Evolutionary conservation across 371 early-diverging fungal genomes (phyloP).

Genomic region (Mortierella sp.): DNA sequence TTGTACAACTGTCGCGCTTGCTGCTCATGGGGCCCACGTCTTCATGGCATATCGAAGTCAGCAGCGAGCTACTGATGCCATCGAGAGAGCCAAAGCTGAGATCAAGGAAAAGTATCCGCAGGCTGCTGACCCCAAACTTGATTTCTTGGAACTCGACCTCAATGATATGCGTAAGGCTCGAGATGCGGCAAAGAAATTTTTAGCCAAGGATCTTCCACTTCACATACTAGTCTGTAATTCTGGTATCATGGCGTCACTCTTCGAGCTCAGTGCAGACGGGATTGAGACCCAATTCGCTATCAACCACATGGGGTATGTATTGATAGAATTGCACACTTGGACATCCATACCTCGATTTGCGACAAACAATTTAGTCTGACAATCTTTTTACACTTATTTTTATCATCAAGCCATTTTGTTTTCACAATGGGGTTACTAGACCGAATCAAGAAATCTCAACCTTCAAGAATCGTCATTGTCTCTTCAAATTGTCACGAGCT

Average conservation of each 20-base stretch:
- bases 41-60: slow-evolving; percentile 69
- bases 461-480: slow-evolving; percentile 61
- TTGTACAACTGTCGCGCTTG: slow-evolving; percentile 67
- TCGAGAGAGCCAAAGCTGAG: slow-evolving; percentile 62
- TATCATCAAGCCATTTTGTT: slow-evolving; percentile 62
- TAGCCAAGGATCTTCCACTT: slow-evolving; percentile 58
- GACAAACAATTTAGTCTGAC: too few species aligned
- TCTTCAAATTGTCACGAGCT: slow-evolving; percentile 46
- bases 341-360: too few species aligned
- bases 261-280: slow-evolving; percentile 3
- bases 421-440: slow-evolving; percentile 72
- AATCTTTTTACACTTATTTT: not conserved
- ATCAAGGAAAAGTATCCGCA: slow-evolving; percentile 18
- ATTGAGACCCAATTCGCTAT: slow-evolving; percentile 6
- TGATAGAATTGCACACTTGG: too few species aligned
- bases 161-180: slow-evolving; percentile 63
- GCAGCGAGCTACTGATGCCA: slow-evolving; percentile 60
- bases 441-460: slow-evolving; percentile 56
- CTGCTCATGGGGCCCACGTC: slow-evolving; percentile 67
- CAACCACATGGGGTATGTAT: not conserved
- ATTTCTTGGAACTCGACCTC: slow-evolving; percentile 70
- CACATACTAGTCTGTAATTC: slow-evolving; percentile 77
- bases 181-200: slow-evolving; percentile 65
- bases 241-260: slow-evolving; percentile 77
- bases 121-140: slow-evolving; percentile 57